A percentile compares a stretch with the other conserved stretches of the same genome.
These are phyloP conservation scores for Kalanchoe fedtschenkoi DNA, from an alignment of 164 flowering plant species.

Conservation along the genomic window DNA sequence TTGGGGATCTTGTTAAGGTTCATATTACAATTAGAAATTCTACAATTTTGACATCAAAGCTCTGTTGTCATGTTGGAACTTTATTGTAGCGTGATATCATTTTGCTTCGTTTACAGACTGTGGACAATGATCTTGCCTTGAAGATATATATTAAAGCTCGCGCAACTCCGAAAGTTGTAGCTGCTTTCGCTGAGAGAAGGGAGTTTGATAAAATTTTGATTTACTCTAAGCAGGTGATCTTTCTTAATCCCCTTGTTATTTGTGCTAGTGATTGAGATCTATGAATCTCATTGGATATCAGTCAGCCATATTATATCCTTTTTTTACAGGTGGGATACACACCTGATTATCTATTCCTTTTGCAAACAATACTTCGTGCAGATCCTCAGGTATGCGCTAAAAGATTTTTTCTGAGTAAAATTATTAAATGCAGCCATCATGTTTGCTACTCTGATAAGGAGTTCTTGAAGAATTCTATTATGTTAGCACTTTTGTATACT, in stretches of 20 bases:
- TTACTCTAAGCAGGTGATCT: constrained; percentile 96
- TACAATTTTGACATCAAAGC: too few species aligned
- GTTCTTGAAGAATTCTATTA: too few species aligned
- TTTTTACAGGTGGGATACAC: constrained; percentile 96
- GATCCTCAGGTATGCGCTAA: constrained; percentile 77
- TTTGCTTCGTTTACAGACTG: constrained; percentile 67
- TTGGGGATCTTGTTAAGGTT: constrained; percentile 99
- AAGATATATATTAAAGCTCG: constrained; percentile 96
- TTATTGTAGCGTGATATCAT: background rate
- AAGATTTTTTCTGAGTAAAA: too few species aligned
- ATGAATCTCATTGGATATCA: too few species aligned
- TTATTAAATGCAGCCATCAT: too few species aligned
- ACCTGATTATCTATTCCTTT: constrained; percentile 90
- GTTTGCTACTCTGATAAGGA: too few species aligned
- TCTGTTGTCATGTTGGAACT: too few species aligned
- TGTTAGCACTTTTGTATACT: too few species aligned
- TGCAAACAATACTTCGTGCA: constrained; percentile 88
- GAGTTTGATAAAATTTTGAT: constrained; percentile 96
- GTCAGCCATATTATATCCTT: too few species aligned
- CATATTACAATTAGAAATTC: constrained; percentile 9
- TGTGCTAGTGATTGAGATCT: too few species aligned
- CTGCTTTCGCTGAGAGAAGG: constrained; percentile 96
- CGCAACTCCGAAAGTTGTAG: constrained; percentile 98
- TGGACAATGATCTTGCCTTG: constrained; percentile 95
- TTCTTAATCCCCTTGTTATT: background rate